Base-by-base conservation (phyloP, 2,329 filamentous ascomycete species). In the Pseudocercospora vitis region DNA sequence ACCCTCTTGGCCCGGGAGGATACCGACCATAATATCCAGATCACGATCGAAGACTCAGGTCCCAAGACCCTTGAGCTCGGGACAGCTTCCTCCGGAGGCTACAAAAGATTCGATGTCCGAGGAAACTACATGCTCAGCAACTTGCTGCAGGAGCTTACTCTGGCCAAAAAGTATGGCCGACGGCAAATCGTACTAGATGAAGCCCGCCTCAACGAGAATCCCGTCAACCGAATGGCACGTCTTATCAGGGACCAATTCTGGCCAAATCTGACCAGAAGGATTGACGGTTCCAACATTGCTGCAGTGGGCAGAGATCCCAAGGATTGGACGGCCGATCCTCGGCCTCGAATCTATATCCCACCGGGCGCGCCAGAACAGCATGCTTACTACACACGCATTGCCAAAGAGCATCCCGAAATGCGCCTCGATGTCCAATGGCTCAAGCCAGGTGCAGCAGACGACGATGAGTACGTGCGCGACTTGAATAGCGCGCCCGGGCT, bases 51-150 rank as follows among this genome's bases (percentile, higher is more conserved):
- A 68, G 94, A 99, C 74, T 82, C 83, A 60, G 94, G 94, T 0
- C 92, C 94, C 46, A 99, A 97, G 87, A 86, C 90, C 40, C 81
- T 96, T 50, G 86, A 88, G 31, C 77, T 97, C 31, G 88, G 90
- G 60, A 96, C 92, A 2, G 87, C 88, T 23, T 86, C 83, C 18
- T 96, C 91, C 29, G 89, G 88, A 63, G 92, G 91, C 35, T 84
- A 88, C 76, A 92, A 91, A 67, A 85, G 85, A 59, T 91, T 92
- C 71, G 91, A 97, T 69, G 83, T 99, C 58, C 88, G 92, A 61
- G 94, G 94, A 65, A 97, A 90, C 26, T 99, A 99, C 73, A 95
- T 95, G 87, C 82, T 99, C 55, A 96, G 92, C 58, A 99, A 97
- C 70, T 83, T 97, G 40, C 80, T 97, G 33, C 94, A 99, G 73